Evolutionary conservation across 1,139 yeast species (phyloP).

Genomic region (Debaryomyces udenii): DNA sequence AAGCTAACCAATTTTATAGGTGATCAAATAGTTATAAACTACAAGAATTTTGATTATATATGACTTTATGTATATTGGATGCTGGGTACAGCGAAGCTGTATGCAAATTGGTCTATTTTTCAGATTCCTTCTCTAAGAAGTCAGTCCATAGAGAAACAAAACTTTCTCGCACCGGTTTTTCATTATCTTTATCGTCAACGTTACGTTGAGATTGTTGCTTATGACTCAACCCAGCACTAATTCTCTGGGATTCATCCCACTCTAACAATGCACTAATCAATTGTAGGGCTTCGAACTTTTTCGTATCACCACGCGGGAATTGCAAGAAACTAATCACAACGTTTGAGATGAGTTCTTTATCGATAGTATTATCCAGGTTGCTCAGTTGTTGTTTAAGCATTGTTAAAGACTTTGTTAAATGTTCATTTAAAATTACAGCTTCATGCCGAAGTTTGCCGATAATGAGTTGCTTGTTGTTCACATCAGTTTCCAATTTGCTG

Average conservation of each 20-base stretch:
- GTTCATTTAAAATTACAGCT: constrained; percentile 93
- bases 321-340: constrained; percentile 81
- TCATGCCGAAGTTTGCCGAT: constrained; percentile 94
- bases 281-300: constrained; percentile 88
- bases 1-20: neutral
- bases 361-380: constrained; percentile 71
- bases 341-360: constrained; percentile 85
- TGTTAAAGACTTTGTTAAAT: constrained; percentile 84
- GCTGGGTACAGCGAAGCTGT: constrained; percentile 1
- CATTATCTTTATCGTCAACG: constrained; percentile 25
- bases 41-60: neutral
- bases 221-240: constrained; percentile 79
- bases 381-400: constrained; percentile 71
- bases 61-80: neutral
- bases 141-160: constrained; percentile 91
- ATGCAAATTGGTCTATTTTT: constrained; percentile 24
- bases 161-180: constrained; percentile 54
- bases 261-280: constrained; percentile 78
- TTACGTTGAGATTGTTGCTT: constrained; percentile 29
- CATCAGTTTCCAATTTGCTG: constrained; percentile 29
- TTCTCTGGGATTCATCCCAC: constrained; percentile 85
- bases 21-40: neutral
- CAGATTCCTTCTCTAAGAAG: constrained; percentile 75
- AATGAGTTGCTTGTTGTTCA: constrained; percentile 73
- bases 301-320: constrained; percentile 90